phyloP scores from a whole-genome alignment of 164 flowering plant genomes.

The Tetracentron sinense region DNA sequence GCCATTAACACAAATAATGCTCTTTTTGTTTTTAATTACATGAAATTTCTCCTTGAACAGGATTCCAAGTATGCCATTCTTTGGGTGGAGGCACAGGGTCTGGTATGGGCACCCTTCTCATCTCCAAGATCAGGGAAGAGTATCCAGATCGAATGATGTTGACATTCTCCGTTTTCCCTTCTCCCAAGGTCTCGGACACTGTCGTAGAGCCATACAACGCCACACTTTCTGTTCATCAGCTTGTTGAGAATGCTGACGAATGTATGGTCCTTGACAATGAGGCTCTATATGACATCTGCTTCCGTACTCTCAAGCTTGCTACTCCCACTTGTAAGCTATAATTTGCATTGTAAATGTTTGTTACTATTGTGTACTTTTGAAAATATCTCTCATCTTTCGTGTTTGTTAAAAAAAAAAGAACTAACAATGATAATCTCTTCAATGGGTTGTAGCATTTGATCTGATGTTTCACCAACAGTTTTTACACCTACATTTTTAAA shows the following conservation, averaged over 20 bases:
- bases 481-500: too few species aligned
- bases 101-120: slow-evolving; percentile 1
- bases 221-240: slow-evolving; percentile 4
- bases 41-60: background rate
- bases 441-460: too few species aligned
- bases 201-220: slow-evolving; percentile 5
- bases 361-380: too few species aligned
- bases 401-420: too few species aligned
- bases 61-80: slow-evolving; percentile 3
- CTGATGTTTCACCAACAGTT: too few species aligned
- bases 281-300: background rate
- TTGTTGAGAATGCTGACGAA: slow-evolving; percentile 6
- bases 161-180: slow-evolving; percentile 1
- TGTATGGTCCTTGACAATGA: slow-evolving; percentile 5
- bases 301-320: background rate
- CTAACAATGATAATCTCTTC: too few species aligned
- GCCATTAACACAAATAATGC: too few species aligned
- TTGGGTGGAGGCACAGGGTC: slow-evolving; percentile 3
- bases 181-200: slow-evolving; percentile 2
- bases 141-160: slow-evolving; percentile 5
- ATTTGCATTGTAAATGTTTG: background rate
- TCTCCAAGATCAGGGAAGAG: slow-evolving; percentile 2
- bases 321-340: background rate
- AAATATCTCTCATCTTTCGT: too few species aligned
- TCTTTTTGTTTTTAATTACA: background rate